phyloP scores from a whole-genome alignment of 768 basidiomycete species.

The Boletus fagicola region DNA sequence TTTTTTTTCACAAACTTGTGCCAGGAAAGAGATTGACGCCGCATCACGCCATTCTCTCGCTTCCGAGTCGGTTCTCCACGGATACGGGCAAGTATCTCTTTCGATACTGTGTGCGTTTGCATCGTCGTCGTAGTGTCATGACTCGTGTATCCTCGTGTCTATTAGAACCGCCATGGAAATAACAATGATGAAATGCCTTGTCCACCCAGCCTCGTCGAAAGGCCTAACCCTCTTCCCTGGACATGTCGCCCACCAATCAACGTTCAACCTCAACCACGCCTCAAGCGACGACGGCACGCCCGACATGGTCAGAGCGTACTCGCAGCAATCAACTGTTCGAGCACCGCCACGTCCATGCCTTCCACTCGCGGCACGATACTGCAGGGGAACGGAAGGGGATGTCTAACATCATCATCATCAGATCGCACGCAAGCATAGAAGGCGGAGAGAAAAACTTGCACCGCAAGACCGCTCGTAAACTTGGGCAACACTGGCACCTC shows the following conservation, averaged over 20 bases:
- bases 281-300: background rate
- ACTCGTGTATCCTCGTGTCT: too few species aligned
- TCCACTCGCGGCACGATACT: constrained; percentile 6
- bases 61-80: background rate
- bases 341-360: constrained; percentile 1
- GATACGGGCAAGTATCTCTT: too few species aligned
- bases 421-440: background rate
- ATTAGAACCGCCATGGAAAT: background rate
- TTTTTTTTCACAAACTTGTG: background rate
- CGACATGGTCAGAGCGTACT: background rate
- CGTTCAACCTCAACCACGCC: too few species aligned
- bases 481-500: constrained; percentile 17
- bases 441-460: background rate
- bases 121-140: background rate
- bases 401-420: background rate
- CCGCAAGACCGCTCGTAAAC: constrained; percentile 13
- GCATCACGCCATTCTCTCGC: background rate
- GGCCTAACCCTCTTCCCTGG: background rate
- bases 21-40: background rate
- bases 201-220: background rate
- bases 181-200: background rate
- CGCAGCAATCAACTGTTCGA: constrained; percentile 5
- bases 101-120: background rate
- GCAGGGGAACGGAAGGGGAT: constrained; percentile 12
- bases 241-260: too few species aligned